phyloP scores from a whole-genome alignment of 768 basidiomycete species.

The Mycena sanguinolenta region DNA sequence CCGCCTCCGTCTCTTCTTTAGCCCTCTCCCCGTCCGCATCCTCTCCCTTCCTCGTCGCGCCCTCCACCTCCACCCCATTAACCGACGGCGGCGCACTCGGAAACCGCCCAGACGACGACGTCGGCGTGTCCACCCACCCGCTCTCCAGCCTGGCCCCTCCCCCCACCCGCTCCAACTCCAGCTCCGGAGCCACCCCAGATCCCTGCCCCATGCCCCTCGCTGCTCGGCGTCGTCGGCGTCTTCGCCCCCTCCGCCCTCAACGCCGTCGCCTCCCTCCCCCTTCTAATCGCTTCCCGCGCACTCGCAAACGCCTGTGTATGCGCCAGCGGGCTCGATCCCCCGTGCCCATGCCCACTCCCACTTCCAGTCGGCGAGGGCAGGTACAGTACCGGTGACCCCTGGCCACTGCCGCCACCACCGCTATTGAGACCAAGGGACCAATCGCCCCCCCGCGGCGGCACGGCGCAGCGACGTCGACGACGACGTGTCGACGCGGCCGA shows the following conservation, averaged over 20 bases:
- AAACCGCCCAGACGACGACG: no score
- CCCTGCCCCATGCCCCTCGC: neutral
- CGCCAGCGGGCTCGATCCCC: conserved; percentile 3
- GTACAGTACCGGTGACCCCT: neutral
- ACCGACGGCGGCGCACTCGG: no score
- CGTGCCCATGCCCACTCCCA: neutral
- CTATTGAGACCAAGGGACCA: no score
- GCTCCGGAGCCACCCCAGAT: no score
- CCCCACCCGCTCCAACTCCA: neutral
- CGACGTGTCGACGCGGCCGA: conserved; percentile 7
- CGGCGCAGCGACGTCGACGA: neutral
- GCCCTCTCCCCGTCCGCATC: neutral
- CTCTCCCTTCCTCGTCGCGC: neutral
- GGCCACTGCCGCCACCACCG: no score
- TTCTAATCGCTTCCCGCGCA: conserved; percentile 31
- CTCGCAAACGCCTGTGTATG: conserved; percentile 32
- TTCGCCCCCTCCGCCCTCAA: neutral
- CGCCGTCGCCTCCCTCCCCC: conserved; percentile 31
- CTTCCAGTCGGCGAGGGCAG: neutral
- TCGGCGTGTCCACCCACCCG: no score
- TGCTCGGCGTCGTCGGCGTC: neutral
- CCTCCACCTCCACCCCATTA: neutral
- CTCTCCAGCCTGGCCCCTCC: neutral
- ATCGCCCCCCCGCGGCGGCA: neutral
- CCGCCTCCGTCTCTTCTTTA: conserved; percentile 3